Evolutionary conservation across 2,329 filamentous ascomycete species (phyloP).

Genomic region (Chaetomiaceae sp.): DNA sequence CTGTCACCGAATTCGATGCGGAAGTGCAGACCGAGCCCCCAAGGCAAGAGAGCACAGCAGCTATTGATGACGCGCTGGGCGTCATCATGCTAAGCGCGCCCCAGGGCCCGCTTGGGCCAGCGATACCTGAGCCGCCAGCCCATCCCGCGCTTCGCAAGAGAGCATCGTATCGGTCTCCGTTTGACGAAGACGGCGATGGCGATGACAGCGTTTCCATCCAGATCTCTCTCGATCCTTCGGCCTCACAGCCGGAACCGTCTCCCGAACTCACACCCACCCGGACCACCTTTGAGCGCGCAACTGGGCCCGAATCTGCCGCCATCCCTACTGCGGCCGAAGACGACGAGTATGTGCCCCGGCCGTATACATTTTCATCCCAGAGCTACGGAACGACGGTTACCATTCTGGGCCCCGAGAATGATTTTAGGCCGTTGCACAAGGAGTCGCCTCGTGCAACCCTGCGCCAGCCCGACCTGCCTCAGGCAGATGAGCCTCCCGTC

Average conservation of each 20-base stretch:
- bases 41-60: constrained; percentile 22
- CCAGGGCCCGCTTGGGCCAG: constrained; percentile 14
- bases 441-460: constrained; percentile 20
- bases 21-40: constrained; percentile 59
- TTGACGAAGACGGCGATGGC: constrained; percentile 38
- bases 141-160: constrained; percentile 27
- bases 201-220: constrained; percentile 36
- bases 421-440: constrained; percentile 29
- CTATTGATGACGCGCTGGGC: constrained; percentile 17
- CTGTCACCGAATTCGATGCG: constrained; percentile 65
- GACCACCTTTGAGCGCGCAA: constrained; percentile 15
- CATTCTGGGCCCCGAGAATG: constrained; percentile 42
- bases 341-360: constrained; percentile 36
- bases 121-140: constrained; percentile 9
- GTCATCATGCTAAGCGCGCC: constrained; percentile 4
- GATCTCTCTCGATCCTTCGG: constrained; percentile 33
- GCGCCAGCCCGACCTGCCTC: constrained; percentile 14
- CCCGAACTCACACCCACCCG: constrained; percentile 26
- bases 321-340: constrained; percentile 21
- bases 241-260: constrained; percentile 13
- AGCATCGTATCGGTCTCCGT: constrained; percentile 45
- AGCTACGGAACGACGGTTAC: constrained; percentile 42
- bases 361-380: constrained; percentile 32
- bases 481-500: constrained; percentile 16
- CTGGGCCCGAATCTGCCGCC: constrained; percentile 12